Base-by-base conservation (phyloP, 306 rosid species). In the Rubus idaeus region DNA sequence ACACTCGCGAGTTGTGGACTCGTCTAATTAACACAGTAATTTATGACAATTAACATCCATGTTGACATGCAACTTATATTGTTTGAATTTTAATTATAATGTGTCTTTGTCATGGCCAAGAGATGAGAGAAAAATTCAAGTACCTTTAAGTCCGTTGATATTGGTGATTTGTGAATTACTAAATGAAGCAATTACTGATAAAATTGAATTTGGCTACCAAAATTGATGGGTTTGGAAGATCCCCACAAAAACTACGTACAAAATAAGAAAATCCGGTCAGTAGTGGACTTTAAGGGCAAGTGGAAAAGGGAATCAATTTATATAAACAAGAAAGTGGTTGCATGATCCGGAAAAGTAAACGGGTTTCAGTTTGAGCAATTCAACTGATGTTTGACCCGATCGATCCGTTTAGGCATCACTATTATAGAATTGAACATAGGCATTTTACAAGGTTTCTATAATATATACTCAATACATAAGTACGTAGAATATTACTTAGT, bases 321-420 rank as follows among this genome's bases (percentile, higher is more conserved):
- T 37, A 16, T 64, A 64, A 16, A 7, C 21, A 64, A 14, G 3
- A 11, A 37, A 64, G 46, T 63, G 45, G 68, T 65, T 18, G 49
- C 49, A 39, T 16, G 16, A 41, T 40, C 68, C 70, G 17, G 14
- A 9, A 40, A 65, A 40, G 70, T 39, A 65, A 17, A 18, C 49
- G 70, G 71, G 35, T 17, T 40, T 66, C 23, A 66, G 71, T 66
- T 17, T 66, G 71, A 17, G 14, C 35, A 41, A 66, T 66, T 10
- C 50, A 40, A 35, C 13, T 41, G 16, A 41, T 18, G 21, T 16
- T 41, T 41, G 51, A 42, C 70, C 45, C 21, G 21, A 18, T 65
- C 6, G 1, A 23, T 23, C 26, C 9, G 69, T 14, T 30, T 14
- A 21, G 13, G 18, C 56, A 50, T 50, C 55, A 51, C 16, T 40